phyloP scores from a whole-genome alignment of 2,329 filamentous ascomycete species.

The Xylariales sp. region DNA sequence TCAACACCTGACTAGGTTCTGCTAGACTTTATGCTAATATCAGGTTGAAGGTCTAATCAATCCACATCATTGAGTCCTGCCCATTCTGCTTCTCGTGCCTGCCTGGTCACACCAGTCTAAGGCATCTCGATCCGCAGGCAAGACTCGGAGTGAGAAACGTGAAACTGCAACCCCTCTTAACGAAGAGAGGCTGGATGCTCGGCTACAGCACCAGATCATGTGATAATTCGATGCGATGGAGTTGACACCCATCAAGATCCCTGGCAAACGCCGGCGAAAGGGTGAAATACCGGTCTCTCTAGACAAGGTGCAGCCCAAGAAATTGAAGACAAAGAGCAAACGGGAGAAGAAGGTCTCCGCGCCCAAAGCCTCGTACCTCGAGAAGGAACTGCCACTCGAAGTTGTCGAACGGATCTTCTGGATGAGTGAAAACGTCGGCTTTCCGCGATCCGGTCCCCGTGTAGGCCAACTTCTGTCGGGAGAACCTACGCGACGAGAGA shows the following conservation, averaged over 20 bases:
- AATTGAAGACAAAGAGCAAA: constrained; percentile 6
- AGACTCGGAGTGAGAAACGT: too few relatives aligned
- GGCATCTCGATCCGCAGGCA: too few relatives aligned
- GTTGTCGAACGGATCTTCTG: constrained; percentile 50
- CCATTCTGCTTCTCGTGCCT: too few relatives aligned
- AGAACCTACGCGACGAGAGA: constrained; percentile 25
- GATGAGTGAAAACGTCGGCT: constrained; percentile 42
- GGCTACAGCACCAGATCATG: too few relatives aligned
- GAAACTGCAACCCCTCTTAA: too few relatives aligned
- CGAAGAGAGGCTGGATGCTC: too few relatives aligned
- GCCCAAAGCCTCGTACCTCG: constrained; percentile 19
- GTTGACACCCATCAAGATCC: constrained; percentile 44
- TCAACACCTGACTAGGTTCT: too few relatives aligned
- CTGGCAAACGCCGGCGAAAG: constrained; percentile 37
- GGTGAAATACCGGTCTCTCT: constrained; percentile 8
- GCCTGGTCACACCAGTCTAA: too few relatives aligned
- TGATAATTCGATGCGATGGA: constrained; percentile 28
- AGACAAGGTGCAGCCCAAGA: not conserved
- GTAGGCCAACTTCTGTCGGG: constrained; percentile 44
- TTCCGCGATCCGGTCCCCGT: constrained; percentile 39
- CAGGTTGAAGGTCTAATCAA: too few relatives aligned
- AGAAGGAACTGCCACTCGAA: constrained; percentile 43
- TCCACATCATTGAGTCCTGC: too few relatives aligned
- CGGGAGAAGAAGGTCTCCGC: not conserved
- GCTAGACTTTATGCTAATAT: too few relatives aligned